Base-by-base conservation (phyloP, 2,329 filamentous ascomycete genomes). In the Penicillium sp. region DNA sequence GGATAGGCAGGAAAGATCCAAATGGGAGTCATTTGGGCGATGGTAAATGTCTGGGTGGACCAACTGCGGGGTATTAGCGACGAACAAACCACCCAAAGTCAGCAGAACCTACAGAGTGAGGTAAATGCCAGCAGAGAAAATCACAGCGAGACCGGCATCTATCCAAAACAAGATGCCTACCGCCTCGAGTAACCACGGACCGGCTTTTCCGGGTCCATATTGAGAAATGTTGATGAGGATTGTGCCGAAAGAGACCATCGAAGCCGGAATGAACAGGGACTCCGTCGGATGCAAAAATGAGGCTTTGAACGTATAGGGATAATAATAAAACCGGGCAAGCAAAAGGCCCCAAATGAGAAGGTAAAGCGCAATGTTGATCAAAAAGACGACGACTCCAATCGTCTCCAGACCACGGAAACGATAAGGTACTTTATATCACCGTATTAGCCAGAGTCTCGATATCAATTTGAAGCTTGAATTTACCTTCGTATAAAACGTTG, bases 1-100 rank as follows among this genome's bases (percentile, higher is more conserved):
- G 90, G 89, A 59, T 95, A 95, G 0, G 87, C 89, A 0, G 89
- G 90, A 60, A 94, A 94, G 49, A 93, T 90, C 89, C 89, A 94
- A 16, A 90, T 85, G 0, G 89, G 89, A 0, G 89, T 94, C 90
- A 95, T 94, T 47, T 85, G 85, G 31, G 89, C 86, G 44, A 94
- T 89, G 0, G 90, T 85, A 61, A 85, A 85, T 2, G 81, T 84
- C 54, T 83, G 81, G 0, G 83, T 86, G 2, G 81, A 84, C 83
- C 83, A 86, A 62, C 81, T 84, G 47, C 7, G 42, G 6, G 42
- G 4, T 10, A 55, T 64, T 39, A 65, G 57, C 54, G 43, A 47
- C 48, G 42, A 39, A 38, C 6, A 21, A 41, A 9, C 24, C 5
- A 45, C 29, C 10, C 7, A 45, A n/a, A n/a, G 16, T 13, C 16